Evolutionary conservation across 116 monocot genomes (phyloP).

Genomic region (Posidonia oceanica): DNA sequence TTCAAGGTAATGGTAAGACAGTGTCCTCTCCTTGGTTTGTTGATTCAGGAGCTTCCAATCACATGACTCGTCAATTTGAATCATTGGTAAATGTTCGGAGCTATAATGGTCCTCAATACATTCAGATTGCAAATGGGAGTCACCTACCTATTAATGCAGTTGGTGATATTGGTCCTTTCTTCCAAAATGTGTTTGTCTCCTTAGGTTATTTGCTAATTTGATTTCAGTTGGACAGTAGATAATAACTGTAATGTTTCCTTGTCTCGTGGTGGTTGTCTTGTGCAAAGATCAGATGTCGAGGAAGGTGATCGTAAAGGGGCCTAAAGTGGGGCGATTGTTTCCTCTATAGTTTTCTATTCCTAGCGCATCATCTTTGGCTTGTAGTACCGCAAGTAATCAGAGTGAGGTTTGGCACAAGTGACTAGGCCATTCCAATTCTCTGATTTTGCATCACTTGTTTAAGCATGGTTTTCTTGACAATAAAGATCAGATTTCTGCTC

Average conservation of each 20-base stretch:
- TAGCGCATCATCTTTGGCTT: not conserved
- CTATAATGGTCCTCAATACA: too few species aligned
- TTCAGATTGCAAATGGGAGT: not conserved
- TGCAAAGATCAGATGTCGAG: not conserved
- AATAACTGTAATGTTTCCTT: not conserved
- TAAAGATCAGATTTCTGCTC: too few species aligned
- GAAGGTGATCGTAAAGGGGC: not conserved
- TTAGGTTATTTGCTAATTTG: not conserved
- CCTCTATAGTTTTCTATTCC: not conserved
- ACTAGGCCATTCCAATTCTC: not conserved
- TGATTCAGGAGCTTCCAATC: too few species aligned
- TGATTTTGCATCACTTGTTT: not conserved
- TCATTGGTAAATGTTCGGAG: not conserved
- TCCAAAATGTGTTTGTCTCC: not conserved
- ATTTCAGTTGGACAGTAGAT: too few species aligned
- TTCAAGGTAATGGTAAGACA: too few species aligned
- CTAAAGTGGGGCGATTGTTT: not conserved
- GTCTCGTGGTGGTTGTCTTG: not conserved
- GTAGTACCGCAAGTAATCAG: not conserved
- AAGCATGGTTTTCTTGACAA: not conserved
- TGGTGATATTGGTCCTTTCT: not conserved
- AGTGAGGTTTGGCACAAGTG: not conserved
- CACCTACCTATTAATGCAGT: not conserved
- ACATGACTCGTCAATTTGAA: not conserved
- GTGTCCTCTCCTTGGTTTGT: too few species aligned